Base-by-base conservation (phyloP, 345 rosid genomes). In the Kandelia obovata region DNA sequence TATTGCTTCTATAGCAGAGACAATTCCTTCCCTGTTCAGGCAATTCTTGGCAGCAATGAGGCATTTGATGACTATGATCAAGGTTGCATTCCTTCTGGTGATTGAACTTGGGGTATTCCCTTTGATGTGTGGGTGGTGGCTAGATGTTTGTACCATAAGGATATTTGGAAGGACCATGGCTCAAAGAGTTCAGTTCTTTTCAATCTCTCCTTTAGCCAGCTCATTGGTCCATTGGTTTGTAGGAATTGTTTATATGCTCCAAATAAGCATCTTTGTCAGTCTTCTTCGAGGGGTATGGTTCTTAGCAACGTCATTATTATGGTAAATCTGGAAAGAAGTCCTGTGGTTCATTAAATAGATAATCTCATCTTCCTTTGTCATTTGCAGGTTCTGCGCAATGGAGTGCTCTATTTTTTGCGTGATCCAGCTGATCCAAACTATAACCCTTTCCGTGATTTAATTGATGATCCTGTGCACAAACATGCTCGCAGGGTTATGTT, bases 401-500 rank as follows among this genome's bases (percentile, higher is more conserved):
- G 96, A 71, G 99, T 92, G 70, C 73, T 96, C 59, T 92, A 90
- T 78, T 96, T 96, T 69, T 92, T 96, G 62, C 86, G 98, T 69
- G 97, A 92, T 80, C 98, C 98, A n/a, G 97, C 98, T 59, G 99
- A 96, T 86, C 98, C 99, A 46, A 92, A 96, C 80, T 96, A 96
- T 80, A 96, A 96, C 66, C 98, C 99, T 20, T 95, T 92, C 77
- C 96, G 99, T 31, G 97, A 96, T 89, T 80, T 96, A 74, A 96
- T 96, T 68, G 99, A 96, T 80, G 99, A 96, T 84, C 92, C 97
- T 59, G 96, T 89, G 61, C 97, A 89, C 86, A 96, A 96, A 80
- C 94, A 92, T 86, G 98, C 95, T 65, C 92, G 97, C 66, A 89
- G 96, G 70, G 95, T 92, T 75, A 71, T 96, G 82, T 79, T 96